Percentiles rank a stretch among this genome's conserved stretches.
Evolutionary conservation across 306 rosid genomes (phyloP).

Genomic region (Crotalaria pallida): DNA sequence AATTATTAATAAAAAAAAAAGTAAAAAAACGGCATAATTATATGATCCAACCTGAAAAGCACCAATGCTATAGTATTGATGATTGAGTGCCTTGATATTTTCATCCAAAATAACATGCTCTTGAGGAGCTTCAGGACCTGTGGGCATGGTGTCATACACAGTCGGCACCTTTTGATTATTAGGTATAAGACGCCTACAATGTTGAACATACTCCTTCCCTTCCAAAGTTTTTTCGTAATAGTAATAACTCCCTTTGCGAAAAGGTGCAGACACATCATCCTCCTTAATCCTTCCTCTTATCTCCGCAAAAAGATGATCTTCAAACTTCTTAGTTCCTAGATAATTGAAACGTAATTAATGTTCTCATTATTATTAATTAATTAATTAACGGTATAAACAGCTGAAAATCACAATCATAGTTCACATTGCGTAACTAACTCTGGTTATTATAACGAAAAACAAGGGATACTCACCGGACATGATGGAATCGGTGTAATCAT

Average conservation of each 20-base stretch:
- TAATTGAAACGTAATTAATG: neutral
- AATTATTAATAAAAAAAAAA: neutral
- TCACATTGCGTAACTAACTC: too few relatives aligned
- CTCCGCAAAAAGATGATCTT: constrained; percentile 66
- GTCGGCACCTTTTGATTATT: constrained; percentile 39
- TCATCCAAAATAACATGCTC: constrained; percentile 87
- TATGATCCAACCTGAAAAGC: constrained; percentile 46
- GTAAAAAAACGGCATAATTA: neutral
- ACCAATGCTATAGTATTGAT: constrained; percentile 50
- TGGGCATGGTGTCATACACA: constrained; percentile 61
- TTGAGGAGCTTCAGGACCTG: constrained; percentile 56
- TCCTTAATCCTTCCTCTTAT: constrained; percentile 80
- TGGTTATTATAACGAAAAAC: neutral
- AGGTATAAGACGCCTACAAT: constrained; percentile 60
- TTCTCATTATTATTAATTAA: too few relatives aligned
- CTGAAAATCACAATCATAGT: too few relatives aligned
- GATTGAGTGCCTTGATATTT: constrained; percentile 64
- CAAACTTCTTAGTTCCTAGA: constrained; percentile 59
- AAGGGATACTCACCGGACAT: constrained; percentile 50
- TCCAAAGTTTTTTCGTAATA: constrained; percentile 60
- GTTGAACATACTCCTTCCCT: constrained; percentile 78
- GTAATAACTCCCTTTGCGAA: constrained; percentile 61
- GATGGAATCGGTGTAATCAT: constrained; percentile 49
- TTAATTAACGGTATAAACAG: too few relatives aligned
- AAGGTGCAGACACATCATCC: constrained; percentile 71